Evolutionary conservation across 306 rosid genomes (phyloP), one percentile per base, ranked within the genome.

Genomic region (Vigna reflexopilosa): DNA sequence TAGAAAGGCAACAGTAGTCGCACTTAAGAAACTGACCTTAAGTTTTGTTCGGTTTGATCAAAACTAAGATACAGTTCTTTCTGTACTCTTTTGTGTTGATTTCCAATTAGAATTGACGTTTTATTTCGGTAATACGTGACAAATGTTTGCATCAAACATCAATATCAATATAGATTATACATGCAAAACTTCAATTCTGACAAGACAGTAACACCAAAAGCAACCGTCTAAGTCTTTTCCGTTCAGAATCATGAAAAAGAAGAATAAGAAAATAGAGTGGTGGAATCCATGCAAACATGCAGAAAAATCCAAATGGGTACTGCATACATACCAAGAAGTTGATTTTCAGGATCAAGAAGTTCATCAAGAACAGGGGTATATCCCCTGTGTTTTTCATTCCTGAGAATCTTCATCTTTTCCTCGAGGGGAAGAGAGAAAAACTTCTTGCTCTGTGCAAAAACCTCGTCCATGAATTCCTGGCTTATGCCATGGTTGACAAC

Each of bases 351-450:
- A 83, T 93, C 98, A 70, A 91, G 91, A 52, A 79, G 72, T 69
- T 95, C 98, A 74, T 95, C 98, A 76, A 87, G 90, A 75, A 87
- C 72, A 81, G 99, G 99, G 28, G 99, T 95, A 55, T 91, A 95
- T 22, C 98, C 99, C 65, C 98, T 84, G 44, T 88, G 88, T 50
- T 88, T 89, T 85, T 91, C 87, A 84, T 93, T 95, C 83, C 98
- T 91, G 26, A 95, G 81, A 72, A 87, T 83, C 89, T 91, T 90
- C 91, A 91, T 91, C 40, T 95, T 95, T 73, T 87, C 90, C 64
- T 73, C 72, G 24, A 66, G 67, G 0, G 97, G 92, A 68, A 92
- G 86, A 12, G 75, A 44, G 80, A 93, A 95, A 13, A 95, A 68
- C 68, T 48, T 87, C 85, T 68, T 88, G 86, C 98, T 89, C 59